Evolutionary conservation across 2,329 filamentous ascomycete genomes (phyloP).

Genomic region (Boeremia exigua): DNA sequence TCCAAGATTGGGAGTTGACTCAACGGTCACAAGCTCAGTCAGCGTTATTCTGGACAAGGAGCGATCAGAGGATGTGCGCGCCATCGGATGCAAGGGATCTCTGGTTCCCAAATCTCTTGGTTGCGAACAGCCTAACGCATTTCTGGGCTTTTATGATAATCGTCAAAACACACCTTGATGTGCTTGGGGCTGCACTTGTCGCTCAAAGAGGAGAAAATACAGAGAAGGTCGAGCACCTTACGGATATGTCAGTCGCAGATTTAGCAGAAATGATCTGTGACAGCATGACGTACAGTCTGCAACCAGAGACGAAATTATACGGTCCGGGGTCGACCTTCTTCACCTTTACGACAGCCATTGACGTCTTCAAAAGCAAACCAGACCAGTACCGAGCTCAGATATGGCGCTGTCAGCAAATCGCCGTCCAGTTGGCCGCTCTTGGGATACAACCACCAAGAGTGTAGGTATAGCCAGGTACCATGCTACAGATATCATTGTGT

Average conservation of each 20-base stretch:
- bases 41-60: background rate
- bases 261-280: background rate
- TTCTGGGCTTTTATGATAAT: constrained; percentile 1
- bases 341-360: background rate
- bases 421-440: background rate
- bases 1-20: background rate
- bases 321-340: background rate
- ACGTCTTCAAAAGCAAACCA: background rate
- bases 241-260: too few relatives aligned
- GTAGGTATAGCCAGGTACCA: background rate
- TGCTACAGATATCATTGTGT: background rate
- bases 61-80: background rate
- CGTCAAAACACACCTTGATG: background rate
- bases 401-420: background rate
- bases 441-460: background rate
- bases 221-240: too few relatives aligned
- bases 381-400: background rate
- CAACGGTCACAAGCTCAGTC: background rate
- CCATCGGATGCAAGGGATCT: background rate
- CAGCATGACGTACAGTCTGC: background rate
- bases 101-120: background rate
- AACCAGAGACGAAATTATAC: background rate
- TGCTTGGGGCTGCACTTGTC: background rate
- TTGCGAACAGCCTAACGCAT: background rate
- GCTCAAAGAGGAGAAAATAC: too few relatives aligned